Evolutionary conservation across 2,329 filamentous ascomycete species (phyloP).

Genomic region (Neofusicoccum sp.): DNA sequence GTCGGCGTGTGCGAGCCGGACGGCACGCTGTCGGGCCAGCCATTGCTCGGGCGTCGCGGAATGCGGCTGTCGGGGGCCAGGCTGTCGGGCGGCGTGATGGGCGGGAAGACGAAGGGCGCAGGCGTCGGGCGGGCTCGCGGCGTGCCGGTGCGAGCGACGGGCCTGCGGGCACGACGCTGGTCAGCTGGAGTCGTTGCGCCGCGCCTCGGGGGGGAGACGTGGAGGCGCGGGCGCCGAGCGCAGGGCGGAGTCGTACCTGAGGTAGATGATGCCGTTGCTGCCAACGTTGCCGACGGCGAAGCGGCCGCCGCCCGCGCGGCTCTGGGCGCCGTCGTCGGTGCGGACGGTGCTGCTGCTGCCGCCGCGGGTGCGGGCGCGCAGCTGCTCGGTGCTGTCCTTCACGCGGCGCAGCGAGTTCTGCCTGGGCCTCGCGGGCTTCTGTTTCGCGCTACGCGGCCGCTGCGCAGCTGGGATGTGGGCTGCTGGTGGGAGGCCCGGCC

Average conservation of each 20-base stretch:
- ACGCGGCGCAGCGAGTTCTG: slow-evolving; percentile 26
- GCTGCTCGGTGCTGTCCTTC: slow-evolving; percentile 38
- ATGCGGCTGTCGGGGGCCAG: slow-evolving; percentile 29
- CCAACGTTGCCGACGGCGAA: slow-evolving; percentile 49
- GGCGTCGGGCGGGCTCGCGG: slow-evolving; percentile 33
- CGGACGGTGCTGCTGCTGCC: slow-evolving; percentile 33
- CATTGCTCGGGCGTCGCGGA: slow-evolving; percentile 32
- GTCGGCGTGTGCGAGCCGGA: slow-evolving; percentile 34
- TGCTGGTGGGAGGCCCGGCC: slow-evolving; percentile 27
- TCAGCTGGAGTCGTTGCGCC: slow-evolving; percentile 20
- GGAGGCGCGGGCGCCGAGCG: background rate
- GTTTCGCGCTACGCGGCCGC: slow-evolving; percentile 28
- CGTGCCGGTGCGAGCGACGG: slow-evolving; percentile 35
- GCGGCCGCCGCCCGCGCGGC: slow-evolving; percentile 25
- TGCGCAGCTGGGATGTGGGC: slow-evolving; percentile 29
- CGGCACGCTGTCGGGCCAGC: slow-evolving; percentile 33
- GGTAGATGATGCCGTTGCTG: slow-evolving; percentile 48
- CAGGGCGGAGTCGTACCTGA: slow-evolving; percentile 36
- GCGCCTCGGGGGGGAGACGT: slow-evolving; percentile 4
- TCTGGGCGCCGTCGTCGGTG: slow-evolving; percentile 26
- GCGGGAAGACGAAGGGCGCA: slow-evolving; percentile 40
- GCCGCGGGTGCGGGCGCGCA: slow-evolving; percentile 30
- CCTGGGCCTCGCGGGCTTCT: slow-evolving; percentile 23
- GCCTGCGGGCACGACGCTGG: slow-evolving; percentile 26
- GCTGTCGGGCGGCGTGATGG: slow-evolving; percentile 37